These are phyloP conservation scores for Gnomoniopsis sp. DNA, from an alignment of 2,329 filamentous ascomycete genomes.

Conservation along the genomic window DNA sequence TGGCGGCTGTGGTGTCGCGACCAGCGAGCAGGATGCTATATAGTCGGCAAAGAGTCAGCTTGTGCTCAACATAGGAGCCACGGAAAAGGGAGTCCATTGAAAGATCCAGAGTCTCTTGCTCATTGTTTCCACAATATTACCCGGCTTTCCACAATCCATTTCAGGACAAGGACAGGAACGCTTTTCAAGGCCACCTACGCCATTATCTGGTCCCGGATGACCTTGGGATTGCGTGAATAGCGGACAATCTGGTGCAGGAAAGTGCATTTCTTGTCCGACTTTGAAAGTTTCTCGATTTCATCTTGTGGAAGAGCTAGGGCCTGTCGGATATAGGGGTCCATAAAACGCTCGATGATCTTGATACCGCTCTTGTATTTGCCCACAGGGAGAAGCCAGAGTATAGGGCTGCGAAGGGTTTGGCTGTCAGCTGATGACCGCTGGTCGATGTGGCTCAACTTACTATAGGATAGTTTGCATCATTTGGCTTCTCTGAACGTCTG, in stretches of 20 bases:
- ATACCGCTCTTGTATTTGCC: constrained; percentile 60
- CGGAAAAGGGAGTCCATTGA: too few species aligned
- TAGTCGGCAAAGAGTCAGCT: too few species aligned
- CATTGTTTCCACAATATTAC: too few species aligned
- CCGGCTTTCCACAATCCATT: too few species aligned
- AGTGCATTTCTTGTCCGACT: constrained; percentile 63
- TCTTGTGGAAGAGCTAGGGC: constrained; percentile 59
- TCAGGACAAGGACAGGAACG: too few species aligned
- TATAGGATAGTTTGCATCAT: constrained; percentile 53
- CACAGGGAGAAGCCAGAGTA: constrained; percentile 57
- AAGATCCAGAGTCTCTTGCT: too few species aligned
- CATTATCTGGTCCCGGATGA: constrained; percentile 74
- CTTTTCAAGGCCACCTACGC: too few species aligned
- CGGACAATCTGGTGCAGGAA: constrained; percentile 75
- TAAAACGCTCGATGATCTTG: constrained; percentile 63
- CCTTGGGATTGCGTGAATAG: constrained; percentile 59
- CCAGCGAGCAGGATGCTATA: constrained; percentile 72
- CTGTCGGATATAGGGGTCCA: constrained; percentile 65
- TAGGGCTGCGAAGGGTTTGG: constrained; percentile 40
- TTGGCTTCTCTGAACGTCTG: constrained; percentile 66
- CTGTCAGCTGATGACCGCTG: neutral
- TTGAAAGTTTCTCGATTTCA: constrained; percentile 67
- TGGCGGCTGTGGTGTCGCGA: constrained; percentile 55
- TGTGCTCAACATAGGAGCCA: too few species aligned
- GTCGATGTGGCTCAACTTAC: constrained; percentile 23